Conservation (phyloP, 805 yeast genomes). For the Sugiyamaella americana region DNA sequence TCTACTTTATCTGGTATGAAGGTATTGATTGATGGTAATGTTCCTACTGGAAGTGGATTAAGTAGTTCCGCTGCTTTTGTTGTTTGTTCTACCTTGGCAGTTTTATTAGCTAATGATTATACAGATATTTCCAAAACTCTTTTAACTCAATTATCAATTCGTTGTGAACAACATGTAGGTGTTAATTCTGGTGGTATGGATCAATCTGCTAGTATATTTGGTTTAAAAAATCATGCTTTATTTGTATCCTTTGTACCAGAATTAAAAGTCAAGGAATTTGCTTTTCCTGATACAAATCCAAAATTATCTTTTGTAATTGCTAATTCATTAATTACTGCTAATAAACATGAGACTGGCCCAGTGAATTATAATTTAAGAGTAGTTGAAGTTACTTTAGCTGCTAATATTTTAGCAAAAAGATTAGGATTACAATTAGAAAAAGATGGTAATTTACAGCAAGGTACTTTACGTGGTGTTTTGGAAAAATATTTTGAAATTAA, state of each 20-base stretch:
- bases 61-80: constrained; percentile 70
- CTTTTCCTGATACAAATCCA: constrained; percentile 44
- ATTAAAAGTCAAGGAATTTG: constrained; percentile 48
- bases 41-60: constrained; percentile 68
- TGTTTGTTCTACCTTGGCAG: constrained; percentile 55
- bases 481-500: constrained; percentile 40
- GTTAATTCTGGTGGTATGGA: constrained; percentile 80
- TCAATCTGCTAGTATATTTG: constrained; percentile 65
- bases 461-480: constrained; percentile 60
- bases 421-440: constrained; percentile 39
- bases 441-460: constrained; percentile 49
- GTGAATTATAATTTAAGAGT: constrained; percentile 63
- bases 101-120: constrained; percentile 48
- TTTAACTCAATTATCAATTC: constrained; percentile 54
- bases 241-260: constrained; percentile 56
- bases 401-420: constrained; percentile 48
- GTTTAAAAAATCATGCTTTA: constrained; percentile 51
- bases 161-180: constrained; percentile 65
- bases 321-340: constrained; percentile 55
- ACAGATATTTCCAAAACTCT: constrained; percentile 41
- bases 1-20: constrained; percentile 41
- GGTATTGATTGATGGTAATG: constrained; percentile 53
- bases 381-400: constrained; percentile 65
- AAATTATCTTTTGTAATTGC: constrained; percentile 52
- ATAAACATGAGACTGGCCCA: constrained; percentile 67